These are phyloP conservation scores for Aspergillus fischeri DNA, from an alignment of 2,329 filamentous ascomycete species.

Conservation along the genomic window DNA sequence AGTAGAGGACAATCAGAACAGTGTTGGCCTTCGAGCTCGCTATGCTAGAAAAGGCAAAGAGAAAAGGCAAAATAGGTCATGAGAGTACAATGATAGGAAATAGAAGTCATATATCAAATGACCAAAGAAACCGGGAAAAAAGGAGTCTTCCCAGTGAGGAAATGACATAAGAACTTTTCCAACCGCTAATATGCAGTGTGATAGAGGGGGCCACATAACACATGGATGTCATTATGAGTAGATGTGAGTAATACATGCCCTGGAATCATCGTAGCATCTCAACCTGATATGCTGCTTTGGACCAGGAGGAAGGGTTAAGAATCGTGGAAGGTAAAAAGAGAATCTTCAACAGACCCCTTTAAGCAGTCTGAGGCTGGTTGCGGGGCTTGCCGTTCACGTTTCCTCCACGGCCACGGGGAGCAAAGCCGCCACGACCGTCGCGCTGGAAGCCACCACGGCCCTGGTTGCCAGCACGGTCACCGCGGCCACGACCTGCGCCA, in stretches of 20 bases:
- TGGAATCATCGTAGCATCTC: constrained; percentile 19
- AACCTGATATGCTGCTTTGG: constrained; percentile 15
- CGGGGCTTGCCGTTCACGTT: constrained; percentile 48
- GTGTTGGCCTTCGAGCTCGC: constrained; percentile 31
- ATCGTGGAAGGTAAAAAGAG: constrained; percentile 14
- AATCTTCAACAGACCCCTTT: constrained; percentile 13
- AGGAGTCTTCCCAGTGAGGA: constrained; percentile 21
- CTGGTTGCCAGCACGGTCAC: constrained; percentile 62
- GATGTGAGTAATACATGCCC: constrained; percentile 37
- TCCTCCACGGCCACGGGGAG: constrained; percentile 61
- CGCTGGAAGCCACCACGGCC: constrained; percentile 64
- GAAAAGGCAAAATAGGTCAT: constrained; percentile 3
- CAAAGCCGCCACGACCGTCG: constrained; percentile 64
- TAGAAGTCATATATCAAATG: constrained; percentile 18
- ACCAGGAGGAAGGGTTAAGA: constrained; percentile 20
- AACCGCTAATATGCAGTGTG: constrained; percentile 42
- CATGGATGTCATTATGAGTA: constrained; percentile 35
- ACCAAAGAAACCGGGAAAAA: constrained; percentile 20
- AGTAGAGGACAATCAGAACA: constrained; percentile 11
- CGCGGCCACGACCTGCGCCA: constrained; percentile 62
- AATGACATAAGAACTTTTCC: constrained; percentile 36
- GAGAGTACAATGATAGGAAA: constrained; percentile 13
- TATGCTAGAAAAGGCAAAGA: constrained; percentile 29
- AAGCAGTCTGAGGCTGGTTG: constrained; percentile 44
- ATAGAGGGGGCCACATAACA: constrained; percentile 36